phyloP scores from a whole-genome alignment of 2,329 filamentous ascomycete species.

The Pseudodiploospora longispora region DNA sequence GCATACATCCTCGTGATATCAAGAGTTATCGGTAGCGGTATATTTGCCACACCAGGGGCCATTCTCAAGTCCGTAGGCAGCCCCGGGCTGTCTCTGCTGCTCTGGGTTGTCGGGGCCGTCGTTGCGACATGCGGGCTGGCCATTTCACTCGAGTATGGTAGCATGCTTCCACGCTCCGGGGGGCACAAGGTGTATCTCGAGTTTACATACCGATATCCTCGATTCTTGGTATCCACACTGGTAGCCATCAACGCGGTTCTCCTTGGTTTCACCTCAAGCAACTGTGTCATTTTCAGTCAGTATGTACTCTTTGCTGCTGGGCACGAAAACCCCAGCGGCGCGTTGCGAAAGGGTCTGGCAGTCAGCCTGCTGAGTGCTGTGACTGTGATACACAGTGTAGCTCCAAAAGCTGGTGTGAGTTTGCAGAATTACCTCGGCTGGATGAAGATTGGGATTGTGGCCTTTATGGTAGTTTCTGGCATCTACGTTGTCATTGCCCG shows the following conservation, averaged over 20 bases:
- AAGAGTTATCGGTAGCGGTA: constrained; percentile 60
- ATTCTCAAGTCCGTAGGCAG: constrained; percentile 61
- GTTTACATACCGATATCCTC: constrained; percentile 55
- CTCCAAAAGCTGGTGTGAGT: constrained; percentile 46
- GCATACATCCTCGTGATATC: constrained; percentile 62
- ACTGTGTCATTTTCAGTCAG: constrained; percentile 61
- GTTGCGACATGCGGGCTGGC: constrained; percentile 54
- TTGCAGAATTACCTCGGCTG: constrained; percentile 56
- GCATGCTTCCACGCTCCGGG: constrained; percentile 61
- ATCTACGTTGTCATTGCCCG: constrained; percentile 48
- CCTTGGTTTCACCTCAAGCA: constrained; percentile 60
- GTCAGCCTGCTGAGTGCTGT: constrained; percentile 47
- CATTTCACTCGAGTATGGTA: constrained; percentile 59
- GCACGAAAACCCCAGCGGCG: constrained; percentile 39
- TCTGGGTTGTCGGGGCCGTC: constrained; percentile 57
- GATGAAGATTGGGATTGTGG: constrained; percentile 52
- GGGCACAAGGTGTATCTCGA: constrained; percentile 66
- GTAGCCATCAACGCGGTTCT: constrained; percentile 56
- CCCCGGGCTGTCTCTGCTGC: constrained; percentile 49
- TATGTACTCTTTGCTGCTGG: constrained; percentile 54
- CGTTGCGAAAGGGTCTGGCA: constrained; percentile 47
- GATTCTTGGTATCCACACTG: constrained; percentile 55
- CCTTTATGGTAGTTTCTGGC: constrained; percentile 54
- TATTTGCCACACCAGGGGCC: constrained; percentile 63
- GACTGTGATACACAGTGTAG: constrained; percentile 51